phyloP scores from a whole-genome alignment of 73 alveolate species.

The Paramecium biaurelia region DNA sequence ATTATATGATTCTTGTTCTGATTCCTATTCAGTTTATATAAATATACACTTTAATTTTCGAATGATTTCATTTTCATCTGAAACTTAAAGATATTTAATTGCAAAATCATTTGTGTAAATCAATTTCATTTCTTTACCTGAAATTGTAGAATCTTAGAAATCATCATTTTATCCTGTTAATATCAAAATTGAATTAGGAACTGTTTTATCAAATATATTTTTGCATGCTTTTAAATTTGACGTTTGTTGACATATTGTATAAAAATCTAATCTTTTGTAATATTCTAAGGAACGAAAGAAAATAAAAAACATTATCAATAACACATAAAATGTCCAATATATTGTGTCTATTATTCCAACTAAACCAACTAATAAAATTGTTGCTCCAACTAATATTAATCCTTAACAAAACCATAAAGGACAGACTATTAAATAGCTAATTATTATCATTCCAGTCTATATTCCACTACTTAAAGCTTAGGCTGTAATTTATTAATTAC shows the following conservation, averaged over 20 bases:
- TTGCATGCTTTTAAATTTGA: conserved; percentile 48
- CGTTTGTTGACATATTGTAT: not conserved
- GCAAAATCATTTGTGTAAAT: conserved; percentile 44
- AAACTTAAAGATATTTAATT: not conserved
- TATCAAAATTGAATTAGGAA: conserved; percentile 33
- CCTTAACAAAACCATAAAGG: conserved; percentile 2
- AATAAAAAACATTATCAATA: not conserved
- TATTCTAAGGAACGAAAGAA: not conserved
- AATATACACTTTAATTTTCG: not conserved
- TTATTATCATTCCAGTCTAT: not conserved
- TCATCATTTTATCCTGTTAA: not conserved
- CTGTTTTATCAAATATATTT: conserved; percentile 48
- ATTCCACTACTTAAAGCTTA: conserved; percentile 5
- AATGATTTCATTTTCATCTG: not conserved
- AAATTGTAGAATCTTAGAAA: not conserved
- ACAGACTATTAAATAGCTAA: not conserved
- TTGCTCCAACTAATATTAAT: not conserved
- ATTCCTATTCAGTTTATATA: conserved; percentile 1
- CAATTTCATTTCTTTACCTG: not conserved
- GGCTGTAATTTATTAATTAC: not conserved
- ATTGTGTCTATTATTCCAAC: conserved; percentile 6
- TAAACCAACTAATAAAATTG: not conserved
- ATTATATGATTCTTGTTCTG: not conserved
- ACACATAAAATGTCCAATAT: conserved; percentile 40
- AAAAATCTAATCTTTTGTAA: conserved; percentile 9